Evolutionary conservation across 2,329 filamentous ascomycete genomes (phyloP).

Genomic region (Penicillium glabrum): DNA sequence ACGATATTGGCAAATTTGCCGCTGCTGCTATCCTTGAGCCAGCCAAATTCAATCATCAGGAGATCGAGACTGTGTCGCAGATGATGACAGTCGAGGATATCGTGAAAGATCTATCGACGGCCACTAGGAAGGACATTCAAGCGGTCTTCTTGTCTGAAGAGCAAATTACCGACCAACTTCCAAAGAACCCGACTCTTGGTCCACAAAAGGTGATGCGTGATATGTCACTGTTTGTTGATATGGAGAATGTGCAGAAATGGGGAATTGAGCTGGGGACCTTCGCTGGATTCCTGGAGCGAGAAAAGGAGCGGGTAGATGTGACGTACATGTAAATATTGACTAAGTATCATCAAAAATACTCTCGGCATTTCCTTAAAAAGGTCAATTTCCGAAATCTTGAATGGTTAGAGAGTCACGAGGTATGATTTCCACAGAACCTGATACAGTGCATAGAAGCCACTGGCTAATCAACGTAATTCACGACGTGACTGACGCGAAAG

Average conservation of each 20-base stretch:
- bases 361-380: not conserved
- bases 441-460: no score
- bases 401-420: no score
- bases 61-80: constrained; percentile 46
- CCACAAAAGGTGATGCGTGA: constrained; percentile 41
- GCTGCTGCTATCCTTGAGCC: constrained; percentile 47
- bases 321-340: constrained; percentile 13
- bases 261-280: constrained; percentile 47
- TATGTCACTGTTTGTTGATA: constrained; percentile 39
- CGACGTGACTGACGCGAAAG: no score
- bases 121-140: constrained; percentile 36
- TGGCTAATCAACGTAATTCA: no score
- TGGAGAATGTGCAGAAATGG: constrained; percentile 33
- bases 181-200: constrained; percentile 39
- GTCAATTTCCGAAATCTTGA: not conserved
- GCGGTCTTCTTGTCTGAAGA: constrained; percentile 43
- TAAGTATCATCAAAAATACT: not conserved
- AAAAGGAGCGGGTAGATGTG: constrained; percentile 31
- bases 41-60: constrained; percentile 40
- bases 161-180: constrained; percentile 38
- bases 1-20: constrained; percentile 51
- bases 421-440: no score
- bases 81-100: constrained; percentile 38
- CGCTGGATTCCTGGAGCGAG: constrained; percentile 43
- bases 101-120: constrained; percentile 36